Base-by-base conservation (phyloP, 2,329 filamentous ascomycete species). In the Calycina herbarum region DNA sequence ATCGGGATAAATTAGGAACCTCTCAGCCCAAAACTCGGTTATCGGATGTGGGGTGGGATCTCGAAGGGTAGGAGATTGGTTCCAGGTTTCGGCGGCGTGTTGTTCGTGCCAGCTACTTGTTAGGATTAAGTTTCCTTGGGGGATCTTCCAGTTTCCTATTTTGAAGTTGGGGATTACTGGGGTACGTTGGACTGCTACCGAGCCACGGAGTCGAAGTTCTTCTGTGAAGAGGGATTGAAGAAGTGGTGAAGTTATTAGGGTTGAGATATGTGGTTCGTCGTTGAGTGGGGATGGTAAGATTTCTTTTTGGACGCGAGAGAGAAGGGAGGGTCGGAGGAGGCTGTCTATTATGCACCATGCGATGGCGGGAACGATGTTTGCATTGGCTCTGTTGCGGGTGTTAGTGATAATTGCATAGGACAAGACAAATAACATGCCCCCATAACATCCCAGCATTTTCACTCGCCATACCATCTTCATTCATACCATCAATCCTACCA, bases 191-290 rank as follows among this genome's bases (percentile, higher is more conserved):
- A 72, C 65, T 2, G 59, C 65, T n/a, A 66, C 64, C 2, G 64
- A 64, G 20, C 42, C 62, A 15, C 72, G 65, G 0, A 79, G 61
- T 1, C 78, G 75, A 0, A 79, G 69, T 0, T 74, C 73, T 57
- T 80, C 78, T 7, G 72, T 73, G 38, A 76, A 79, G 1, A 79
- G 73, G 0, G 78, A 76, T 54, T 76, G 77, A 4, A 79, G 66
- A 0, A 79, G 64, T 1, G 75, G 72, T 0, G 68, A 68, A 0
- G 70, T 63, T 0, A 69, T 68, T 0, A 78, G 70, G 51, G 51
- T 57, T 17, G 64, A 13, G 6, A 64, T 20, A 8, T 24, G 20
- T 38, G 24, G 20, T 31, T 63, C 20, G 20, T 20, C 20, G 20
- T 20, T 20, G 20, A 20, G 20, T 20, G 20, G 20, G 20, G 20